Percentiles rank a stretch among this genome's conserved stretches.
These are phyloP conservation scores for Starmerella ratchasimensis DNA, from an alignment of 805 yeast genomes.

Conservation along the genomic window DNA sequence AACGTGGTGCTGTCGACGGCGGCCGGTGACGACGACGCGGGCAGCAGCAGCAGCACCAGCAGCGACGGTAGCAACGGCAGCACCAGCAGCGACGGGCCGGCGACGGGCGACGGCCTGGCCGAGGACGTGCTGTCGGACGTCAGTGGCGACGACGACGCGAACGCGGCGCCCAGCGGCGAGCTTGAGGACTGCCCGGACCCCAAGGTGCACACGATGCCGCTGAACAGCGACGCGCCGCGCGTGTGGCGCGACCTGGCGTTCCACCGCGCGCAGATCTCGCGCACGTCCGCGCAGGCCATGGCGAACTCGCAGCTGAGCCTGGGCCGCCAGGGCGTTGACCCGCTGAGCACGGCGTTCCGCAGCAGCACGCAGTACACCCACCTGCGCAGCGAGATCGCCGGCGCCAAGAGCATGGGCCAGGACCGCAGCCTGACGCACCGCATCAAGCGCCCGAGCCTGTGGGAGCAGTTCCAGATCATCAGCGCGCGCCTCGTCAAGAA, in stretches of 20 bases:
- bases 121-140: constrained; percentile 11
- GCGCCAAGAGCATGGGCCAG: neutral
- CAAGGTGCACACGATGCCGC: constrained; percentile 14
- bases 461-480: constrained; percentile 55
- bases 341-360: constrained; percentile 24
- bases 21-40: neutral
- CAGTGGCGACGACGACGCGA: constrained; percentile 6
- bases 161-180: neutral
- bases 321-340: constrained; percentile 21
- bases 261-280: constrained; percentile 17
- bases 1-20: no score
- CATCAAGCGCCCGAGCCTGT: constrained; percentile 37
- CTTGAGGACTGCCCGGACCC: constrained; percentile 16
- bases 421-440: neutral
- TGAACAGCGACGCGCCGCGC: constrained; percentile 16
- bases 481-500: constrained; percentile 84
- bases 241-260: constrained; percentile 21
- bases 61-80: neutral
- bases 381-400: constrained; percentile 20
- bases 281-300: constrained; percentile 17
- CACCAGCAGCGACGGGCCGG: no score
- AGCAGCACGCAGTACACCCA: constrained; percentile 19
- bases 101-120: no score
- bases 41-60: neutral
- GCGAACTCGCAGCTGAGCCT: constrained; percentile 15